These are phyloP conservation scores for Malus sieversii DNA, from an alignment of 306 rosid genomes.

Conservation along the genomic window DNA sequence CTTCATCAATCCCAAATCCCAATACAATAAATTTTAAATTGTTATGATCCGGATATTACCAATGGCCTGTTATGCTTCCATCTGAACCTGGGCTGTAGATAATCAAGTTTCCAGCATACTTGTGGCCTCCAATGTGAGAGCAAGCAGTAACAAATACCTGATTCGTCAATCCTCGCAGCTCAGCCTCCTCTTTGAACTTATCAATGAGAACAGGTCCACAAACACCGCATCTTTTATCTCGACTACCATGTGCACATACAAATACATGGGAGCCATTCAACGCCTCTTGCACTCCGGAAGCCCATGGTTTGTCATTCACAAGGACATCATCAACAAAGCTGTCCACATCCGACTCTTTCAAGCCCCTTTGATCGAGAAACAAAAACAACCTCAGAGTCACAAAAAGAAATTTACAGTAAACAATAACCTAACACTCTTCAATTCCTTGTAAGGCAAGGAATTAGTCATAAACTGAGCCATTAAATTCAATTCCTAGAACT, in stretches of 20 bases:
- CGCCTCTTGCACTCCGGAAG: conserved; percentile 38
- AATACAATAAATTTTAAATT: neutral
- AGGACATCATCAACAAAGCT: conserved; percentile 75
- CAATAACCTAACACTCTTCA: no score
- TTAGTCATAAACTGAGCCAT: no score
- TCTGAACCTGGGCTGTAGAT: conserved; percentile 53
- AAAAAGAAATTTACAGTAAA: neutral
- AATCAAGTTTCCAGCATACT: conserved; percentile 57
- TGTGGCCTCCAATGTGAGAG: conserved; percentile 87
- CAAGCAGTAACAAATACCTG: conserved; percentile 60
- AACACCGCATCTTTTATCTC: conserved; percentile 84
- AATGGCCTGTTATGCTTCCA: conserved; percentile 64
- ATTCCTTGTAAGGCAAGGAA: no score
- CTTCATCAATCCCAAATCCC: conserved; percentile 4
- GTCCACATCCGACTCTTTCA: conserved; percentile 66
- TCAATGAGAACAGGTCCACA: conserved; percentile 71
- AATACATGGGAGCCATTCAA: conserved; percentile 64
- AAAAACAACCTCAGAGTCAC: conserved; percentile 11
- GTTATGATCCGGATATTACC: conserved; percentile 38
- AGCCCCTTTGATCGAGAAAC: conserved; percentile 40
- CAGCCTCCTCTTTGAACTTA: conserved; percentile 59
- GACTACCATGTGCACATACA: conserved; percentile 91
- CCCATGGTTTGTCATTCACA: conserved; percentile 66
- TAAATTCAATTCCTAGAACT: no score
- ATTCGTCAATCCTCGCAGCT: conserved; percentile 51